Base-by-base conservation (phyloP, 805 yeast genomes). In the Candida hispaniensis region DNA sequence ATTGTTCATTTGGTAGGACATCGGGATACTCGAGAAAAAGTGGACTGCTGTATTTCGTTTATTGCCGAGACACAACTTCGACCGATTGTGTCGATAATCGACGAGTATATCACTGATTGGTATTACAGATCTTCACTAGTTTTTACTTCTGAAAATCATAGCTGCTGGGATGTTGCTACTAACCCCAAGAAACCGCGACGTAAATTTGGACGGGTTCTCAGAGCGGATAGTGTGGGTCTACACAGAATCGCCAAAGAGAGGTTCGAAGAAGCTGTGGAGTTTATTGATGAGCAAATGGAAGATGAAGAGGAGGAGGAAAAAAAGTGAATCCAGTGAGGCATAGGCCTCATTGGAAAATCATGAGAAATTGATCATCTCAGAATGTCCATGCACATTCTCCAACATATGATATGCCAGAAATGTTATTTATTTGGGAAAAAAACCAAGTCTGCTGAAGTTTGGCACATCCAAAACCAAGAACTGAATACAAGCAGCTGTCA, bases 101-200 rank as follows among this genome's bases (percentile, higher is more conserved):
- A 88, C 54, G 97, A 91, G 55, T 72, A 79, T 6, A 69, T 86
- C 59, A 70, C 80, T 11, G 95, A 86, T 50, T 86, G 96, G 95
- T 91, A 75, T 56, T 85, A 74, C 60, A 74, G 75, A 44, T 79
- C 81, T 48, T 82, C 95, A 2, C 67, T 88, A 16, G 71, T 88
- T 1, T 86, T 85, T 56, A 73, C 95, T 3, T 67, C 82, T 33
- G 60, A 65, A 35, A 67, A 67, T 40, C 93, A 91, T 54, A 64
- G 79, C 5, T 79, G 91, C 45, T 88, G 96, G 96, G 77, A 74
- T 16, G 63, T 66, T 7, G 56, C 60, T 18, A 58, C 58, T 41
- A 42, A 48, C 34, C 47, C 48, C 34, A 83, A 82, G 50, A 69
- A 76, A 51, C 94, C 94, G 22, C 71, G 97, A 52, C 75, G 81